phyloP scores from a whole-genome alignment of 2,329 filamentous ascomycete genomes.

The Aspergillus fumigatus region DNA sequence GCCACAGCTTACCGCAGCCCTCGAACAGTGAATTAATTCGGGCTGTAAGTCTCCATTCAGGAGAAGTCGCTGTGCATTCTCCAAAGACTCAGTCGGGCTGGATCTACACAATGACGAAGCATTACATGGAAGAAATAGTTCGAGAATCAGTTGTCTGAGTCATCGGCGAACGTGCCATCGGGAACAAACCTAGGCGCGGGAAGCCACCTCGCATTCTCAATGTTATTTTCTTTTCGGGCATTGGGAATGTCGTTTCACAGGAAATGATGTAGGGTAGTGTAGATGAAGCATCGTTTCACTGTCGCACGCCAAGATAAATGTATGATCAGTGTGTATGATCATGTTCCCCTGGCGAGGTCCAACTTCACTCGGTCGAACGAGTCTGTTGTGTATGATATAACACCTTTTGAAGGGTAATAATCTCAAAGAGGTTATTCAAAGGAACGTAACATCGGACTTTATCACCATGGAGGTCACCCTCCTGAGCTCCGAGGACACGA shows the following conservation, averaged over 20 bases:
- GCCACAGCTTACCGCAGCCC: background rate
- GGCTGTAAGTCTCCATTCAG: background rate
- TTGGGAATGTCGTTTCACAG: background rate
- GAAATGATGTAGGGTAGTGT: background rate
- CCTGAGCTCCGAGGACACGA: slow-evolving; percentile 30
- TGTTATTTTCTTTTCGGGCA: background rate
- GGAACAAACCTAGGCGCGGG: background rate
- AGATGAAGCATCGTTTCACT: background rate
- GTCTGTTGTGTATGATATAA: background rate
- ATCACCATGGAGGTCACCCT: slow-evolving; percentile 15
- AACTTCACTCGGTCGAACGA: slow-evolving; percentile 4
- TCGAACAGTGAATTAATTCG: background rate
- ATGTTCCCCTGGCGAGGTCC: slow-evolving; percentile 10
- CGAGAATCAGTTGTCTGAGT: background rate
- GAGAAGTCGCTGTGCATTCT: background rate
- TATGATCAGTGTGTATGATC: slow-evolving; percentile 11
- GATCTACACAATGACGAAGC: background rate
- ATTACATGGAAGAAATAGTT: background rate
- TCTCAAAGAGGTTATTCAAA: background rate
- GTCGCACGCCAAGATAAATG: background rate
- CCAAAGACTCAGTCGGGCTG: background rate
- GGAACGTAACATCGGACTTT: background rate
- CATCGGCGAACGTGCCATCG: background rate
- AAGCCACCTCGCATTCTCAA: background rate
- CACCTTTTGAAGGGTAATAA: background rate